Evolutionary conservation across 768 basidiomycete species (phyloP), one percentile per base, ranked within the genome.

Genomic region (Rhizopogon vulgaris): DNA sequence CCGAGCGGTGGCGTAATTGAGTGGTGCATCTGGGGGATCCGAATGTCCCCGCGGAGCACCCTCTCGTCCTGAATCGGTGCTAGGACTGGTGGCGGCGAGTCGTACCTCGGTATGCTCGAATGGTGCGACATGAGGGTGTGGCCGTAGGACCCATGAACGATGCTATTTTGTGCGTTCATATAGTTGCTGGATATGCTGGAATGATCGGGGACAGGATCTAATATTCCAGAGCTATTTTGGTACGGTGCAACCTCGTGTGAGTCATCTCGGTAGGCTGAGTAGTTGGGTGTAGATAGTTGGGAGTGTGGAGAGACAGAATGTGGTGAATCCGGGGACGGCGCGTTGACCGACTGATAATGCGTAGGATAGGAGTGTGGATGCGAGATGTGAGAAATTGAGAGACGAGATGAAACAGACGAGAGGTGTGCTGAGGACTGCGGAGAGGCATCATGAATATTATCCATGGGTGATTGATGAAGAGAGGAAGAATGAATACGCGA

Each of bases 361-460:
- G 4, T 64, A 45, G 71, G 66, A 52, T 77, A 75, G 18, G 74
- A 65, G 11, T 77, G 76, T 0, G 79, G 78, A 52, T 80, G 78
- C 0, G 79, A 80, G 22, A 82, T 77, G 52, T 82, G 80, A 0
- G 80, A 80, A 24, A 83, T 79, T 6, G 80, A 82, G 38, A 80
- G 76, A 9, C 81, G 76, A n/a, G 79, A 81, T 4, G 73, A 66
- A 3, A 73, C 66, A 4, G 77, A 63, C 0, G 71, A 61, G 7
- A 64, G 62, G 49, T 61, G 66, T 1, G 62, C 59, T 2, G 63
- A 66, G 14, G 64, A 53, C 10, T 64, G 70, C 51, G 54, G 72
- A 41, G 66, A 64, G 22, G 63, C 62, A 38, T 65, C 58, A 12
- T 68, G 62, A 24, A 68, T 48, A 18, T 18, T 64, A 43, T 63